A percentile compares a stretch with the other conserved stretches of the same genome.
Evolutionary conservation across 306 rosid genomes (phyloP).

Genomic region (Rosa lucieae): DNA sequence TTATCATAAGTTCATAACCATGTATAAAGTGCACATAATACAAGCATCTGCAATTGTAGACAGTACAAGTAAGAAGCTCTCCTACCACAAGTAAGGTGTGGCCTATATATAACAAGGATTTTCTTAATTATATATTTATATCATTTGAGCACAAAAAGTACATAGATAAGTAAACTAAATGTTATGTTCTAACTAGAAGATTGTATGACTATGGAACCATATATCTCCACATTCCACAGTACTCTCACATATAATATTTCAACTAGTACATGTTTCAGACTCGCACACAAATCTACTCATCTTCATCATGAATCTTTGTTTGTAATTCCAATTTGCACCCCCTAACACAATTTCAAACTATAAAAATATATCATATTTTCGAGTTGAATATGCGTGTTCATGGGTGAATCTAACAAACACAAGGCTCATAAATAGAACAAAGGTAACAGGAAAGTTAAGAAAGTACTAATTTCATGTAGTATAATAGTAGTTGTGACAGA

Average conservation of each 20-base stretch:
- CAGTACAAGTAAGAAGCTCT: neutral
- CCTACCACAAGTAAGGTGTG: neutral
- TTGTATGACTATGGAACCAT: neutral
- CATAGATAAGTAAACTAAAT: neutral
- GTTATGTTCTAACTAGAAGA: neutral
- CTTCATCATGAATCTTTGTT: no score
- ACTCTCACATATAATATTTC: no score
- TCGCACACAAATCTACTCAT: no score
- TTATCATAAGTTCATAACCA: neutral
- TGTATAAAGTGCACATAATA: neutral
- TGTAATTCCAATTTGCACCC: no score
- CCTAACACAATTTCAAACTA: no score
- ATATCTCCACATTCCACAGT: no score
- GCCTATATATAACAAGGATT: neutral
- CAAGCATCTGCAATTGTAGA: neutral
- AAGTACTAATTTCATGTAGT: neutral
- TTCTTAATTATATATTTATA: neutral
- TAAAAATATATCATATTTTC: no score
- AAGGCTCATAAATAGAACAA: neutral
- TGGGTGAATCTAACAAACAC: neutral
- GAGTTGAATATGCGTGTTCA: neutral
- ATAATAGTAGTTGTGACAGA: neutral
- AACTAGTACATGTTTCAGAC: no score
- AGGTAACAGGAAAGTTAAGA: neutral
- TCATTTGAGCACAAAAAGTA: neutral